phyloP scores from a whole-genome alignment of 805 yeast genomes.

The Kockiozyma suomiensis region DNA sequence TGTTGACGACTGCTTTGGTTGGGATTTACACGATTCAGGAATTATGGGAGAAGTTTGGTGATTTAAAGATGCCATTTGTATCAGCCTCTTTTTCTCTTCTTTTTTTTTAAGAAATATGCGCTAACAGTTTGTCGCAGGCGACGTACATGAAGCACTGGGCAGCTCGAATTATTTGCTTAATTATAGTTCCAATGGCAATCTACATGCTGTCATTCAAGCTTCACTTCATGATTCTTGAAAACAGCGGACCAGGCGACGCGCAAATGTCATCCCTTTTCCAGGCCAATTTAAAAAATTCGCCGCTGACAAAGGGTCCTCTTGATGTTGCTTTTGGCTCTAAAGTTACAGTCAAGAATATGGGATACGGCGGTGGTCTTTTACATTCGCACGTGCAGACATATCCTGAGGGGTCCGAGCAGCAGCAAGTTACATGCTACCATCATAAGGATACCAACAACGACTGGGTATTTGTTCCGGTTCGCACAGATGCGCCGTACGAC shows the following conservation, averaged over 20 bases:
- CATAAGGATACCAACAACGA: slow-evolving; percentile 86
- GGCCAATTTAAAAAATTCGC: slow-evolving; percentile 73
- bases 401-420: slow-evolving; percentile 92
- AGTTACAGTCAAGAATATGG: slow-evolving; percentile 69
- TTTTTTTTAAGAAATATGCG: neutral
- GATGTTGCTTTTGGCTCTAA: slow-evolving; percentile 64
- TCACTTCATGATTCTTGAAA: slow-evolving; percentile 74
- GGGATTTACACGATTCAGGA: slow-evolving; percentile 90
- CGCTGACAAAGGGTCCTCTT: slow-evolving; percentile 67
- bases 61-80: slow-evolving; percentile 44
- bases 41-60: slow-evolving; percentile 82
- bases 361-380: slow-evolving; percentile 68
- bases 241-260: slow-evolving; percentile 91
- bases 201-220: slow-evolving; percentile 75
- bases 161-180: slow-evolving; percentile 64
- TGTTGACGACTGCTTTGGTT: slow-evolving; percentile 81
- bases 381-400: slow-evolving; percentile 86
- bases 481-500: slow-evolving; percentile 37
- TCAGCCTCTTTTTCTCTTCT: neutral
- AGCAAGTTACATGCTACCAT: slow-evolving; percentile 91
- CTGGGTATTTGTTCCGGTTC: slow-evolving; percentile 56
- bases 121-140: neutral
- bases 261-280: slow-evolving; percentile 89
- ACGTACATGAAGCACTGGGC: slow-evolving; percentile 63
- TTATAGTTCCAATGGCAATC: slow-evolving; percentile 68